Conservation (phyloP, 1,284 basidiomycete species). For the Cryptococcus jaspeensis region DNA sequence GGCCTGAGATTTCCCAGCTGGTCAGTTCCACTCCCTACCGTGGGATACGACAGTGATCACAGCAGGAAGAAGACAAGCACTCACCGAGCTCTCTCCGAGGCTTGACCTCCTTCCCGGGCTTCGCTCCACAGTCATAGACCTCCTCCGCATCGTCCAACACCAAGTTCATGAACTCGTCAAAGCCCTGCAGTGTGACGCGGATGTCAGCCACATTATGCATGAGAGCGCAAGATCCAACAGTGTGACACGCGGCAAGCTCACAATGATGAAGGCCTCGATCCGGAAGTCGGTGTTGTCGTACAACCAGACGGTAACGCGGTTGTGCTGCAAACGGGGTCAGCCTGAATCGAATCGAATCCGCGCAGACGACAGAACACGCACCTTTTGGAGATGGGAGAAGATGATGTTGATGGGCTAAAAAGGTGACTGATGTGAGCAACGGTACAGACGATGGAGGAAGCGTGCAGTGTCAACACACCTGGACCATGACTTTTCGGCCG, state of each 20-base stretch:
- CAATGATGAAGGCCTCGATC: constrained; percentile 94
- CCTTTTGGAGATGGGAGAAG: constrained; percentile 90
- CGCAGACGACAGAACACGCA: constrained; percentile 21
- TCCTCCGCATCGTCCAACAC: constrained; percentile 95
- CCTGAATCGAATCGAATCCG: constrained; percentile 8
- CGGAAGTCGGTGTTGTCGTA: constrained; percentile 98
- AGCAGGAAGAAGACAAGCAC: constrained; percentile 12
- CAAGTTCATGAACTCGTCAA: constrained; percentile 99
- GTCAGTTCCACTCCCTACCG: neutral
- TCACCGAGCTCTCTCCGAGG: constrained; percentile 41
- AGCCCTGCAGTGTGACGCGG: constrained; percentile 67
- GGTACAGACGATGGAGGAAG: no score
- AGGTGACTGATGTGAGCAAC: no score
- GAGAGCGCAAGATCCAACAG: neutral
- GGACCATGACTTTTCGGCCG: constrained; percentile 93
- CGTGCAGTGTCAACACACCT: constrained; percentile 60
- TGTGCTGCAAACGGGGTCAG: constrained; percentile 58
- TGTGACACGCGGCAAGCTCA: constrained; percentile 40
- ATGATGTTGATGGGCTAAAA: constrained; percentile 80
- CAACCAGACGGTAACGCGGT: constrained; percentile 89
- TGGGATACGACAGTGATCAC: neutral
- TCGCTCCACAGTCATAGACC: constrained; percentile 82
- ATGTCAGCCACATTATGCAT: neutral
- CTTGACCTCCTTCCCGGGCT: constrained; percentile 77
- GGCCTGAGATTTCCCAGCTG: constrained; percentile 59